Conservation (phyloP, 106 monocot species). For the Alisma plantagoaquatica region DNA sequence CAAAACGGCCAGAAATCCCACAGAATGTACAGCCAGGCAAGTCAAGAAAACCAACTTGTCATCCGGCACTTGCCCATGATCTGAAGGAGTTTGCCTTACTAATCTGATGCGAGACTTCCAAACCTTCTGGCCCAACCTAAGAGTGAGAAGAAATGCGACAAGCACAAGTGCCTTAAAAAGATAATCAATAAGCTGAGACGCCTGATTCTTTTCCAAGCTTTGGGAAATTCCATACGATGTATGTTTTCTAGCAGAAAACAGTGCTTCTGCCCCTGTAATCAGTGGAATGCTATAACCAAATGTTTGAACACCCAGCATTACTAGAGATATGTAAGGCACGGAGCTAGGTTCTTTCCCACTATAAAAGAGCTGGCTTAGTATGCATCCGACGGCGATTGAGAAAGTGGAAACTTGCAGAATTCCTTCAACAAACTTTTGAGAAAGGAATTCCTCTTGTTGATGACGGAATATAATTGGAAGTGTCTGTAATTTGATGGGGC, state of each 20-base stretch:
- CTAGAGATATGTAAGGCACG: conserved; percentile 38
- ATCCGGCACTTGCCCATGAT: conserved; percentile 39
- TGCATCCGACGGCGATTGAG: conserved; percentile 31
- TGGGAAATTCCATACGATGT: conserved; percentile 15
- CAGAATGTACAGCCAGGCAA: conserved; percentile 18
- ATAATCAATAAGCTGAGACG: conserved; percentile 28
- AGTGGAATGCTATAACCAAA: conserved; percentile 58
- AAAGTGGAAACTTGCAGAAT: conserved; percentile 32
- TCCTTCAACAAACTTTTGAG: conserved; percentile 41
- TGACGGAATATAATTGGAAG: conserved; percentile 39
- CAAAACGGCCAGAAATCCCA: conserved; percentile 36
- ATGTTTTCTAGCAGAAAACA: conserved; percentile 29
- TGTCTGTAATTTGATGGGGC: conserved; percentile 37
- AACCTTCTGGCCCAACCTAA: conserved; percentile 56
- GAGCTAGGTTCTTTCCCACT: conserved; percentile 14
- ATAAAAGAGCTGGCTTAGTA: conserved; percentile 40
- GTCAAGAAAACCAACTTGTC: conserved; percentile 42
- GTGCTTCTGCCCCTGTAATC: conserved; percentile 48
- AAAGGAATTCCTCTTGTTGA: conserved; percentile 52
- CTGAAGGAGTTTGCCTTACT: conserved; percentile 33
- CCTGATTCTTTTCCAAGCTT: conserved; percentile 27
- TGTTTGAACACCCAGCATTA: conserved; percentile 63
- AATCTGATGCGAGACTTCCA: conserved; percentile 60
- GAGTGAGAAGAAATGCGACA: conserved; percentile 43
- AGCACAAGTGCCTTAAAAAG: conserved; percentile 44